Evolutionary conservation across 768 basidiomycete genomes (phyloP).

Genomic region (Amanita muscaria): DNA sequence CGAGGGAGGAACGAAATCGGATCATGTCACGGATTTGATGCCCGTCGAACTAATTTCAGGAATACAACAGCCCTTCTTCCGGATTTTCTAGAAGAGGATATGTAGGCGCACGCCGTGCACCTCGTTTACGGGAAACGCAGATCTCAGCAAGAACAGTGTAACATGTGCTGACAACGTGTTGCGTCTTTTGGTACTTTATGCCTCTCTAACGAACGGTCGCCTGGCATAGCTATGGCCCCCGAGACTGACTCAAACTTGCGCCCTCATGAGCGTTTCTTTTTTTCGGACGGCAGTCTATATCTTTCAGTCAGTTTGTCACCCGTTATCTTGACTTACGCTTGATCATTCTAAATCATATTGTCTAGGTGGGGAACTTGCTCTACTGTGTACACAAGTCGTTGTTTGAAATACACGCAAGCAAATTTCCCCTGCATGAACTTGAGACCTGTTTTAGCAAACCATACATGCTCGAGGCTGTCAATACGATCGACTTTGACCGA

Average conservation of each 20-base stretch:
- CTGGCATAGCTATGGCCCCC: no score
- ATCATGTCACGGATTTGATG: no score
- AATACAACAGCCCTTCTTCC: no score
- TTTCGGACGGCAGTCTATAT: background rate
- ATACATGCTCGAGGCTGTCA: background rate
- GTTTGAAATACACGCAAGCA: background rate
- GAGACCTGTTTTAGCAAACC: background rate
- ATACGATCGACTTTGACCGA: background rate
- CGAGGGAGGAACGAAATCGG: no score
- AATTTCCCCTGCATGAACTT: background rate
- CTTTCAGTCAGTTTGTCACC: background rate
- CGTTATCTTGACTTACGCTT: background rate
- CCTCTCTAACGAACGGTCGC: no score
- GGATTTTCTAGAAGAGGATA: no score
- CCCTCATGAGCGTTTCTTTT: conserved; percentile 4
- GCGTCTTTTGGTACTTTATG: no score
- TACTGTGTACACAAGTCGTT: conserved; percentile 3
- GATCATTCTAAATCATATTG: background rate
- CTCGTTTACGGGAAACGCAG: no score
- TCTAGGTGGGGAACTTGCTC: background rate
- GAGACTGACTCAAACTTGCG: background rate
- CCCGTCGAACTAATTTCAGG: no score
- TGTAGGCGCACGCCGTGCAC: no score
- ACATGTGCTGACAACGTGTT: no score
- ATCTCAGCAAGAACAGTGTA: no score